These are phyloP conservation scores for Leptographium wingfieldii DNA, from an alignment of 2,329 filamentous ascomycete species.

Conservation along the genomic window DNA sequence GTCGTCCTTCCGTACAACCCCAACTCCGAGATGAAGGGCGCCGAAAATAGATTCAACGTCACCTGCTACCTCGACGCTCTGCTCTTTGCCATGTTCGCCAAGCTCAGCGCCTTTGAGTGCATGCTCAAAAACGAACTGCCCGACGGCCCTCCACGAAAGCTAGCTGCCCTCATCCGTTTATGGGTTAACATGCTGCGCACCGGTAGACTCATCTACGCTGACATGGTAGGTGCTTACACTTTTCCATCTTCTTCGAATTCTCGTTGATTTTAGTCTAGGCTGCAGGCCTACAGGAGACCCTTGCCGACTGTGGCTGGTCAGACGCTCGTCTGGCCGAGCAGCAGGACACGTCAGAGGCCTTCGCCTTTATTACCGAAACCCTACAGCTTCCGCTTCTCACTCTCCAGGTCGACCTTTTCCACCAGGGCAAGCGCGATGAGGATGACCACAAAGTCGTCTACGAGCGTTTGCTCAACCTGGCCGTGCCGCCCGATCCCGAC, in stretches of 20 bases:
- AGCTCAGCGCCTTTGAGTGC: constrained; percentile 80
- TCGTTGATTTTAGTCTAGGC: constrained; percentile 1
- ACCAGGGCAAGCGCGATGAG: constrained; percentile 65
- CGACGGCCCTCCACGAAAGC: constrained; percentile 55
- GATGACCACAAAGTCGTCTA: constrained; percentile 94
- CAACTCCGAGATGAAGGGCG: constrained; percentile 61
- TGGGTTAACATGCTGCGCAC: constrained; percentile 90
- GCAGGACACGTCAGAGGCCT: constrained; percentile 92
- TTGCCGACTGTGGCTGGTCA: constrained; percentile 79
- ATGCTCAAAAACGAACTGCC: constrained; percentile 75
- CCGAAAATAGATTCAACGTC: constrained; percentile 71
- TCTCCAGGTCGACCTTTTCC: constrained; percentile 87
- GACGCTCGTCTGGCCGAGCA: constrained; percentile 68
- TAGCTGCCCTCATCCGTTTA: constrained; percentile 67
- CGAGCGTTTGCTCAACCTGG: constrained; percentile 79
- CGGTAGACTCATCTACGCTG: constrained; percentile 72
- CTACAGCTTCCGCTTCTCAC: constrained; percentile 79
- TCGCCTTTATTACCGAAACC: constrained; percentile 85
- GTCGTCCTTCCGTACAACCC: constrained; percentile 65
- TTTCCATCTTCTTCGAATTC: not conserved
- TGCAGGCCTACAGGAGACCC: constrained; percentile 54
- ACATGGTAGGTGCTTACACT: constrained; percentile 48
- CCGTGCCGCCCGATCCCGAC: constrained; percentile 65
- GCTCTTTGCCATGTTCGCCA: constrained; percentile 91
- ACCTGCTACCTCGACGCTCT: constrained; percentile 93